phyloP scores from a whole-genome alignment of 257 asterid species.

The Eucommia ulmoides region DNA sequence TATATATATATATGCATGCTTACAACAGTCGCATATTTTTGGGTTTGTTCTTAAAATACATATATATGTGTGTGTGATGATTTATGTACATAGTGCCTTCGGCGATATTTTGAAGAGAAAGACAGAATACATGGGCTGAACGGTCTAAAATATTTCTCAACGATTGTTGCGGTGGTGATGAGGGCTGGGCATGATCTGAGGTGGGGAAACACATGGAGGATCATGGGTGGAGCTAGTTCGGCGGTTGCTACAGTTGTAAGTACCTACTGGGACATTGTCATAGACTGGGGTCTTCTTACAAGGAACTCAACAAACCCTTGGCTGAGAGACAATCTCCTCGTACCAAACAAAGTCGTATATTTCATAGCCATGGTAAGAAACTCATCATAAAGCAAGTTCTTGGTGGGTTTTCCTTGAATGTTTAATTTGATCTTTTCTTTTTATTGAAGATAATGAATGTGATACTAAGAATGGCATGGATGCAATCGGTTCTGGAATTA shows the following conservation, averaged over 20 bases:
- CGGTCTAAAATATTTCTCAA: background rate
- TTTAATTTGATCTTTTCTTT: too few species aligned
- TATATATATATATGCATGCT: too few species aligned
- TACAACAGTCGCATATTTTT: too few species aligned
- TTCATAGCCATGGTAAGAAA: slow-evolving; percentile 65
- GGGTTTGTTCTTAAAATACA: too few species aligned
- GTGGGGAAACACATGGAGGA: slow-evolving; percentile 18
- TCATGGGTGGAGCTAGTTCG: slow-evolving; percentile 30
- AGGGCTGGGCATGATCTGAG: background rate
- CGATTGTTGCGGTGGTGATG: background rate
- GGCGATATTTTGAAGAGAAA: background rate
- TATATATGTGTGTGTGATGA: background rate
- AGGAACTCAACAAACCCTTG: slow-evolving; percentile 49
- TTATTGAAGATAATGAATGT: slow-evolving; percentile 61
- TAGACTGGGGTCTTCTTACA: slow-evolving; percentile 66
- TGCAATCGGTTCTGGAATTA: slow-evolving; percentile 68
- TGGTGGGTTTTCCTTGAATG: too few species aligned
- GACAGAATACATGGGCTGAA: background rate
- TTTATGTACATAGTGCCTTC: too few species aligned
- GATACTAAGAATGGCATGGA: slow-evolving; percentile 73
- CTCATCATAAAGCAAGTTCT: too few species aligned
- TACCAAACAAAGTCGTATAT: slow-evolving; percentile 51
- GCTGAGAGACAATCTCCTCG: slow-evolving; percentile 74
- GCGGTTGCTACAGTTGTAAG: slow-evolving; percentile 18
- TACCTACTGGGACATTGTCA: slow-evolving; percentile 80